These are phyloP conservation scores for Pseudozyma sp. DNA, from an alignment of 1,284 basidiomycete species.

Conservation along the genomic window DNA sequence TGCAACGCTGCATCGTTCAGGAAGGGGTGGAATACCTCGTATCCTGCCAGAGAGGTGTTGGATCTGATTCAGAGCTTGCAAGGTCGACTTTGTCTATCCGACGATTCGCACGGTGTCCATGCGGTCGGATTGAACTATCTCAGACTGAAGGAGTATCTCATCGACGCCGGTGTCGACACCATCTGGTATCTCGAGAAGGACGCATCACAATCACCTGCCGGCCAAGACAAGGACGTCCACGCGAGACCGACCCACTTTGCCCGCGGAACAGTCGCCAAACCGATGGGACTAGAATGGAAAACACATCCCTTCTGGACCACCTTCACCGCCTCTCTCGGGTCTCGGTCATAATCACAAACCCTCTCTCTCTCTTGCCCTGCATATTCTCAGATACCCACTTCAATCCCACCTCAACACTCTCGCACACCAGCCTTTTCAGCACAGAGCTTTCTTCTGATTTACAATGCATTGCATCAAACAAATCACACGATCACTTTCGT, in stretches of 20 bases:
- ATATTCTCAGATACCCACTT: background rate
- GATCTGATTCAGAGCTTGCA: conserved; percentile 78
- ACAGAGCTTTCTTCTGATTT: too few relatives aligned
- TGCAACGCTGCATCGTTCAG: conserved; percentile 90
- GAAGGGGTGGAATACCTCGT: conserved; percentile 86
- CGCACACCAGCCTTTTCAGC: too few relatives aligned
- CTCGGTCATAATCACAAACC: conserved; percentile 5
- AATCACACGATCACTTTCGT: conserved; percentile 33
- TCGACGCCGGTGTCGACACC: conserved; percentile 74
- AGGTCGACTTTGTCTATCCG: conserved; percentile 87
- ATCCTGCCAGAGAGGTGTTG: conserved; percentile 81
- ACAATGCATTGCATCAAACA: too few relatives aligned
- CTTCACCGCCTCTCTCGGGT: conserved; percentile 11
- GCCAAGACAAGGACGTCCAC: background rate
- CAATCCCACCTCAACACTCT: background rate
- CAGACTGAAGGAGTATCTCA: conserved; percentile 78
- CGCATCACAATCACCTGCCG: background rate
- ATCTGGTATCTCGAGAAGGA: conserved; percentile 76
- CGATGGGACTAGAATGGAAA: conserved; percentile 33
- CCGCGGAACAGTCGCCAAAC: conserved; percentile 31
- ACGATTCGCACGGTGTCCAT: conserved; percentile 92
- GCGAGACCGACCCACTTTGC: conserved; percentile 21
- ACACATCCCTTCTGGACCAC: conserved; percentile 35
- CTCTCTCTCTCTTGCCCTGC: background rate
- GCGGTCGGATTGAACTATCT: conserved; percentile 89